Conservation (phyloP, 352 stramenopile genomes). For the Blastocystis sp. region DNA sequence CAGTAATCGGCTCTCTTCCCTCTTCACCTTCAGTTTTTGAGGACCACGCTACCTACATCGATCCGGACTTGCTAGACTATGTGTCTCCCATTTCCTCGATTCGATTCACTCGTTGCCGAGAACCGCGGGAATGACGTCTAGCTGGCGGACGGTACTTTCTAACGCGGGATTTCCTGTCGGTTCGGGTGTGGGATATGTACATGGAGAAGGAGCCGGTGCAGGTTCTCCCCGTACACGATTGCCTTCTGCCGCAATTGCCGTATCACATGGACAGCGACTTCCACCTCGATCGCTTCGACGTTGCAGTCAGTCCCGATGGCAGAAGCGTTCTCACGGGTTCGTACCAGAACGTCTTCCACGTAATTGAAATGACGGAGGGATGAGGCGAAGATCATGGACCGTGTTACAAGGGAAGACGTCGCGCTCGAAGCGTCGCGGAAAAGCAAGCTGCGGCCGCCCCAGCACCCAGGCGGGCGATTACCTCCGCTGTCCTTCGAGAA, state of each 20-base stretch:
- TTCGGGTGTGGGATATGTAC: conserved; percentile 92
- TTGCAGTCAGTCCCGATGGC: conserved; percentile 82
- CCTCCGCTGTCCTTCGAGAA: conserved; percentile 3
- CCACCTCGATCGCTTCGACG: conserved; percentile 96
- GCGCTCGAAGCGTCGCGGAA: conserved; percentile 21
- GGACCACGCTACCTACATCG: neutral
- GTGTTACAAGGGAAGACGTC: conserved; percentile 27
- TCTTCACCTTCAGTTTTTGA: conserved; percentile 53
- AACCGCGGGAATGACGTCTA: neutral
- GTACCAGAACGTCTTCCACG: conserved; percentile 89
- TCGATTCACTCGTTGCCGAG: conserved; percentile 79
- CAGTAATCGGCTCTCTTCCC: conserved; percentile 57
- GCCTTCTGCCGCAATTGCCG: conserved; percentile 80
- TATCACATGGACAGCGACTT: conserved; percentile 91
- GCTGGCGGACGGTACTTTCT: conserved; percentile 87
- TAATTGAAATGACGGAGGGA: conserved; percentile 74
- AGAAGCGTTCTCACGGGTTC: conserved; percentile 87
- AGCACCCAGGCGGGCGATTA: neutral
- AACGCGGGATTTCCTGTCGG: conserved; percentile 87
- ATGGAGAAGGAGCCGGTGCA: conserved; percentile 86
- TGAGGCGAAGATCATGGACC: conserved; percentile 53
- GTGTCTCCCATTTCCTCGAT: conserved; percentile 89
- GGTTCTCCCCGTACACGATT: conserved; percentile 88
- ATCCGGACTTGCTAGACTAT: conserved; percentile 86
- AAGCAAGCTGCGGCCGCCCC: neutral